Conservation (phyloP, 352 stramenopile species). For the Pythium myriotylum region DNA sequence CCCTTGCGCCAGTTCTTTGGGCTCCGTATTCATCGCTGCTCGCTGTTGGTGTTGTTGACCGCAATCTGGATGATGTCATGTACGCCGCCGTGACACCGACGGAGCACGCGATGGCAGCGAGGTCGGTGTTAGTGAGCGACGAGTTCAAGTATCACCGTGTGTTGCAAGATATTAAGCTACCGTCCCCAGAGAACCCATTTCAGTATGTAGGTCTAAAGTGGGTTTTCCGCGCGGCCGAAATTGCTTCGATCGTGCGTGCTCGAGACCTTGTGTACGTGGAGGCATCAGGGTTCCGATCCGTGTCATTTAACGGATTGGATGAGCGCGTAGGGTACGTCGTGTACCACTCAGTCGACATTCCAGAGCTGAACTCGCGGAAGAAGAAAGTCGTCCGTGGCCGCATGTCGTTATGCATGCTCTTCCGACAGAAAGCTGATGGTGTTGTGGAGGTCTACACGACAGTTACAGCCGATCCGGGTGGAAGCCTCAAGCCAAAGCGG, state of each 20-base stretch:
- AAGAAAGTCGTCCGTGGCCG: neutral
- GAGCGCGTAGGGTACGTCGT: neutral
- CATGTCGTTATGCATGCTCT: neutral
- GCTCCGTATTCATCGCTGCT: neutral
- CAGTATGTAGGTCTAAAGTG: neutral
- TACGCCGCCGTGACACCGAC: neutral
- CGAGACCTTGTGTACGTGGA: neutral
- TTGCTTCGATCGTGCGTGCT: neutral
- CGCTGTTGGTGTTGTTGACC: no score
- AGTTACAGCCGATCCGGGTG: no score
- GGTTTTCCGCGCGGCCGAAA: neutral
- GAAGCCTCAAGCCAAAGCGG: neutral
- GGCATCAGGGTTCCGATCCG: neutral
- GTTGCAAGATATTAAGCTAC: neutral
- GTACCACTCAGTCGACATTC: neutral
- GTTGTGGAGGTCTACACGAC: neutral
- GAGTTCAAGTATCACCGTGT: neutral
- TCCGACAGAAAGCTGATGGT: neutral
- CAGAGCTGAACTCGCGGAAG: neutral
- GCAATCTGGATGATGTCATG: slow-evolving; percentile 7
- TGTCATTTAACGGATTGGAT: neutral
- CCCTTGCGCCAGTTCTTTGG: neutral
- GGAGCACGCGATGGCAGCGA: neutral
- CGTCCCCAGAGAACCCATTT: neutral
- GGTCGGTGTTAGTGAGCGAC: neutral